phyloP scores from a whole-genome alignment of 805 yeast genomes.

The Candida bentonensis region DNA sequence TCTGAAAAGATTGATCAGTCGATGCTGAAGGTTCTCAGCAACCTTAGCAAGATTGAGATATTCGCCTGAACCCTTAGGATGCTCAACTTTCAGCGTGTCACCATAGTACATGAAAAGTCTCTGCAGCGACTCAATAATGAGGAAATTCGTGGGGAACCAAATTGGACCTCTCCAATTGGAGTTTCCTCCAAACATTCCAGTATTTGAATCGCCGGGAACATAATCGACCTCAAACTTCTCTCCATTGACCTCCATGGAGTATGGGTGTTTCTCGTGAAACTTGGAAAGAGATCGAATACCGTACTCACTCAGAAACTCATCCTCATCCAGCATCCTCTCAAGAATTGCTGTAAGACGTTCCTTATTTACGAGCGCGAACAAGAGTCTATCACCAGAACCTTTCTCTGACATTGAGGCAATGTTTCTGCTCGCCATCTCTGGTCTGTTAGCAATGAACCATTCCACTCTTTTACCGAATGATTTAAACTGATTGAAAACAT shows the following conservation, averaged over 20 bases:
- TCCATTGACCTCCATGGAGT: conserved; percentile 71
- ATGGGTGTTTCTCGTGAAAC: conserved; percentile 73
- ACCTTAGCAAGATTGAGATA: conserved; percentile 70
- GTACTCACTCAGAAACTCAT: conserved; percentile 68
- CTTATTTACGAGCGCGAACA: conserved; percentile 66
- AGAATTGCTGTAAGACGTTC: conserved; percentile 67
- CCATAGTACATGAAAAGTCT: conserved; percentile 84
- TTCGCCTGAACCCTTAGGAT: conserved; percentile 75
- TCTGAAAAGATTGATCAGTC: conserved; percentile 67
- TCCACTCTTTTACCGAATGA: conserved; percentile 67
- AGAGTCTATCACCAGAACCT: conserved; percentile 71
- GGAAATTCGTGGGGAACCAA: conserved; percentile 88
- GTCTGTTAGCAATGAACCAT: conserved; percentile 68
- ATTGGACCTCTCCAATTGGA: conserved; percentile 97
- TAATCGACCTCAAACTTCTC: conserved; percentile 55
- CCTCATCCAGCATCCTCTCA: conserved; percentile 70
- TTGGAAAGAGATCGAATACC: conserved; percentile 85
- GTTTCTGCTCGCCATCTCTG: conserved; percentile 60
- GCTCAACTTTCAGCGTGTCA: conserved; percentile 67
- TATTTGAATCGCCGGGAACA: conserved; percentile 79
- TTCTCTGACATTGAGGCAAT: conserved; percentile 65
- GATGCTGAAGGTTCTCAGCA: conserved; percentile 79
- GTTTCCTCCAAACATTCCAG: conserved; percentile 92
- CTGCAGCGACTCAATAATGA: conserved; percentile 75
- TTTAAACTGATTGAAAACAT: conserved; percentile 61